Base-by-base conservation (phyloP, 495 filamentous ascomycete species). In the Oidiodendron maius region DNA sequence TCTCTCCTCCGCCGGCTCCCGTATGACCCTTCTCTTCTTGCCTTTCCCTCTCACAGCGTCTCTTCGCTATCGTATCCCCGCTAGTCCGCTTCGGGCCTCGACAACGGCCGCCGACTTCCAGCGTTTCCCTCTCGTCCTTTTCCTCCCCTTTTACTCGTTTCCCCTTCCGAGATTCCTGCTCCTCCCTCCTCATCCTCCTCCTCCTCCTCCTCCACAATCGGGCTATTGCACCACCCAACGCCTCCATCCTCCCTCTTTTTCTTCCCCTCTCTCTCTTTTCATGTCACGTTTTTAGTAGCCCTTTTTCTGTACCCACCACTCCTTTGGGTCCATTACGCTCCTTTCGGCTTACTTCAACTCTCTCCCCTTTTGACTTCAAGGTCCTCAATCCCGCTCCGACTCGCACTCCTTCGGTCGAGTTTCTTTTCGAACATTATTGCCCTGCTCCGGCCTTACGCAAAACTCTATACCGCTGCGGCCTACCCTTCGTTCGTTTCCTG, bases 401-500 rank as follows among this genome's bases (percentile, higher is more conserved):
- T 30, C 36, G 41, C 52, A 40, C 46, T 50, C 46, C 35, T 50
- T 50, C 46, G 36, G 51, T 15, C 22, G 30, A 50, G 16, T 47
- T 46, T 22, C 35, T n/a, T 44, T 48, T 44, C 43, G 43, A 36
- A 36, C 37, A 32, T 36, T 26, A 15, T 3, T 10, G 17, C 23
- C 12, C 26, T 12, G 5, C 12, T 15, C 10, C 23, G 8, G 15
- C 1, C 13, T 30, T 30, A 16, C 41, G 24, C n/a, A n/a, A n/a
- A 28, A 21, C 13, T 16, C 41, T 20, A 47, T 50, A 53, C 25
- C 44, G 32, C 55, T 57, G n/a, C n/a, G n/a, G n/a, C n/a, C n/a
- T n/a, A n/a, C n/a, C n/a, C n/a, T n/a, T n/a, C n/a, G n/a, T n/a
- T 51, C 46, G 46, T 42, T 57, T 61, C 54, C 58, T 57, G 58